Evolutionary conservation across 306 rosid species (phyloP).

Genomic region (Begonia masoniana): DNA sequence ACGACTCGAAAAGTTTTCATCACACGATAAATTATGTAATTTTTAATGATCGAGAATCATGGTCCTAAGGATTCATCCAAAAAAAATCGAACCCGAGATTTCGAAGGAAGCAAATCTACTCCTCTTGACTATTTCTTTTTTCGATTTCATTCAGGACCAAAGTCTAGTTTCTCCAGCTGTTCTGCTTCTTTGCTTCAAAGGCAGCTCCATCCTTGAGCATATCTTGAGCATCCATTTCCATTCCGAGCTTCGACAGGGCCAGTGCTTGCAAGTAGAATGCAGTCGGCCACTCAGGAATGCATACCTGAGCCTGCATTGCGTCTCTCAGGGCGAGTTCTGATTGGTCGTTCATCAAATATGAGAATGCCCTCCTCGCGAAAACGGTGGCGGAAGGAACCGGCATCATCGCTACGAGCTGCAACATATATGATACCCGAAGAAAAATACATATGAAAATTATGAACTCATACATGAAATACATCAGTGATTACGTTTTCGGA

Average conservation of each 20-base stretch:
- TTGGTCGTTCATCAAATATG: slow-evolving; percentile 73
- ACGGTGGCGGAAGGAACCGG: slow-evolving; percentile 68
- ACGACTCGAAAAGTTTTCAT: too few relatives aligned
- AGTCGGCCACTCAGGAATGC: slow-evolving; percentile 96
- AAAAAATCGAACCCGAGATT: too few relatives aligned
- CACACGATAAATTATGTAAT: too few relatives aligned
- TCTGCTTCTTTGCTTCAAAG: slow-evolving; percentile 69
- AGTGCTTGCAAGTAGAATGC: slow-evolving; percentile 91
- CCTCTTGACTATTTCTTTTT: too few relatives aligned
- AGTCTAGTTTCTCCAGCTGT: slow-evolving; percentile 60
- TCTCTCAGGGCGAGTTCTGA: slow-evolving; percentile 82
- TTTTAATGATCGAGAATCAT: too few relatives aligned
- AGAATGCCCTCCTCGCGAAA: slow-evolving; percentile 76
- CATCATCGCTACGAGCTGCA: slow-evolving; percentile 78
- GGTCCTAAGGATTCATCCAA: too few relatives aligned
- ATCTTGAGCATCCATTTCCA: slow-evolving; percentile 95
- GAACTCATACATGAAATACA: not conserved
- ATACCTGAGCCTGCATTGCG: slow-evolving; percentile 94
- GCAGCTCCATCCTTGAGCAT: slow-evolving; percentile 86
- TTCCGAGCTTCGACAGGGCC: slow-evolving; percentile 88
- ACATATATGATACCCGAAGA: not conserved
- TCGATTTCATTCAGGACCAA: too few relatives aligned
- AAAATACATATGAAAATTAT: not conserved
- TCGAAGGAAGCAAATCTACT: too few relatives aligned
- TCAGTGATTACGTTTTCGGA: too few relatives aligned